Base-by-base conservation (phyloP, 352 stramenopile species). In the Plasmopara muralis region DNA sequence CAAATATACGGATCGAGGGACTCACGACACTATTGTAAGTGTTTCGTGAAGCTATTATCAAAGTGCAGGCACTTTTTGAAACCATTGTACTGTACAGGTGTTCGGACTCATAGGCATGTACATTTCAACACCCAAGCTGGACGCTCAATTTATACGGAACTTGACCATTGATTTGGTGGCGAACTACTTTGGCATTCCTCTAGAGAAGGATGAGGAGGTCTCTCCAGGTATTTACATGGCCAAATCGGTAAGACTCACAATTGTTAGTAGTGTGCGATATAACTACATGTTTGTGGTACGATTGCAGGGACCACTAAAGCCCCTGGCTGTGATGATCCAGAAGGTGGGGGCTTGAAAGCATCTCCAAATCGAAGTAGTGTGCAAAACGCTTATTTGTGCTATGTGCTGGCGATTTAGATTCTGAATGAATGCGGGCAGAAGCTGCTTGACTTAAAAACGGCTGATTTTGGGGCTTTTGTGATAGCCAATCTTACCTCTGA, bases 61-160 rank as follows among this genome's bases (percentile, higher is more conserved):
- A 6, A 25, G 1, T n/a, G 18, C 1, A 1, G 50, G 46, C 15
- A 14, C 20, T 25, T 25, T 3, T 3, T 25, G 20, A 3, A 3
- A 1, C 33, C 9, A 39, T 25, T 13, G 35, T 13, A 41, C 8
- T 41, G 4, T 2, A 25, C 53, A 91, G 81, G 58, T 86, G 50
- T 91, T 86, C 52, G 81, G 81, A n/a, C 53, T 88, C n/a, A 70
- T 91, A 39, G 81, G 81, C 50, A 87, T 91, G 70, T 91, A 87
- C 76, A 91, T 91, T 34, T 87, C 76, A 2, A 71, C 72, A 37
- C 76, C 77, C n/a, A 73, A 72, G 34, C 58, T 91, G n/a, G 57
- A 79, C 47, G 72, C 66, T 18, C 59, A 68, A 52, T 88, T 83
- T 68, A 48, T 89, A 47, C 50, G 66, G 47, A 66, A 65, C 55